Evolutionary conservation across 441 rosid genomes (phyloP), one percentile per base, ranked within the genome.

Genomic region (Heliophila coronopifolia): DNA sequence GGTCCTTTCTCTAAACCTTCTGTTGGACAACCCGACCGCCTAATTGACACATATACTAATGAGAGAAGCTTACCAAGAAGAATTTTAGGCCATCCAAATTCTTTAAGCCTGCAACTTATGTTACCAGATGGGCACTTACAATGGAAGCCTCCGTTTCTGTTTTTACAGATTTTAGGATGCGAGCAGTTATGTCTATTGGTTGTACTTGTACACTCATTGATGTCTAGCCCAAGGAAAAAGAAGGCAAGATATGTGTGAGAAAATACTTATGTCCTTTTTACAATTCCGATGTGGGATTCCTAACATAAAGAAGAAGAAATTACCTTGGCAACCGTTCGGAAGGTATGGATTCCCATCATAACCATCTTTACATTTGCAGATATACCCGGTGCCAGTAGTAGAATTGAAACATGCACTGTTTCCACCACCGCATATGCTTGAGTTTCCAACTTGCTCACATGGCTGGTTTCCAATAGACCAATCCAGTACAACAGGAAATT

Each of bases 321-420:
- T 54, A 62, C 67, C 61, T 24, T 54, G n/a, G 32, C 67, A 62
- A 2, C 67, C 50, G 0, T 15, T 1, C 14, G 18, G 0, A 16
- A 31, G 50, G 43, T 62, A 46, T 2, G 67, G 67, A 54, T 54
- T 62, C 28, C 61, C 61, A 0, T 46, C 24, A 18, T 2, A 62
- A 2, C 61, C 67, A 2, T 23, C 0, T 0, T 0, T 0, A 18
- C 67, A 54, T 8, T 4, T 7, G 25, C 67, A 62, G 24, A 0
- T 18, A 25, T 46, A 54, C 0, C 61, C 61, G 0, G 0, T 8
- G 46, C 19, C 3, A 6, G 3, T 4, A n/a, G 4, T 1, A 4
- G 61, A 54, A 9, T 54, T 0, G 0, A 1, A 23, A 47, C 61
- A 46, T 3, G 0, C 1, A 1, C 19, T 63, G 30, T 62, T 38